Percentiles rank a stretch among this genome's conserved stretches.
Evolutionary conservation across 441 rosid genomes (phyloP).

Genomic region (Iberis amara): DNA sequence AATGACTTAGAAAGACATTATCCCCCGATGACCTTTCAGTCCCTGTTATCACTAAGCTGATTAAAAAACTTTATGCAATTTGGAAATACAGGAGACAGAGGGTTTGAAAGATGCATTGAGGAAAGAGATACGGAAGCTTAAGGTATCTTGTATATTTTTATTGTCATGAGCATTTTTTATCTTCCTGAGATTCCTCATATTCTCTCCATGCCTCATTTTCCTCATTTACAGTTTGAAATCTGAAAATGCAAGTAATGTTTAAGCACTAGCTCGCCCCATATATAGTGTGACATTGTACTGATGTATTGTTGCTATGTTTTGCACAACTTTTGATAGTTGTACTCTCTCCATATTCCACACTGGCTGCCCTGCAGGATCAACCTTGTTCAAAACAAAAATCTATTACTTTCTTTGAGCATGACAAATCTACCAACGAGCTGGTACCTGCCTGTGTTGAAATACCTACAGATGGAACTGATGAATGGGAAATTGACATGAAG

Average conservation of each 20-base stretch:
- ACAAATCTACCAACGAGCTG: slow-evolving; percentile 38
- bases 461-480: slow-evolving; percentile 91
- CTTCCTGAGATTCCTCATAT: background rate
- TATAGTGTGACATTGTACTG: slow-evolving; percentile 15
- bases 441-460: slow-evolving; percentile 63
- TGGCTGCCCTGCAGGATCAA: slow-evolving; percentile 56
- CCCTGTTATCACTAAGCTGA: slow-evolving; percentile 13
- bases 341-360: slow-evolving; percentile 27
- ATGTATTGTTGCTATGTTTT: slow-evolving; percentile 25
- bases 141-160: slow-evolving; percentile 40
- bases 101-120: slow-evolving; percentile 61
- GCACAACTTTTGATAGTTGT: slow-evolving; percentile 21
- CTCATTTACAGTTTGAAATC: slow-evolving; percentile 10
- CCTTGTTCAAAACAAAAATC: slow-evolving; percentile 40
- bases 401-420: slow-evolving; percentile 39
- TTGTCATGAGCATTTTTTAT: background rate
- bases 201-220: slow-evolving; percentile 5
- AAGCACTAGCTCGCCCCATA: slow-evolving; percentile 9
- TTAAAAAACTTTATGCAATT: slow-evolving; percentile 26
- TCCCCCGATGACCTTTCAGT: slow-evolving; percentile 7
- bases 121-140: slow-evolving; percentile 63
- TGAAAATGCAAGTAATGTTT: slow-evolving; percentile 21
- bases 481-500: slow-evolving; percentile 82
- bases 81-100: slow-evolving; percentile 54
- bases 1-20: slow-evolving; percentile 1